Evolutionary conservation across 768 basidiomycete genomes (phyloP), one percentile per base, ranked within the genome.

Genomic region (Macrolepiota dolichaula): DNA sequence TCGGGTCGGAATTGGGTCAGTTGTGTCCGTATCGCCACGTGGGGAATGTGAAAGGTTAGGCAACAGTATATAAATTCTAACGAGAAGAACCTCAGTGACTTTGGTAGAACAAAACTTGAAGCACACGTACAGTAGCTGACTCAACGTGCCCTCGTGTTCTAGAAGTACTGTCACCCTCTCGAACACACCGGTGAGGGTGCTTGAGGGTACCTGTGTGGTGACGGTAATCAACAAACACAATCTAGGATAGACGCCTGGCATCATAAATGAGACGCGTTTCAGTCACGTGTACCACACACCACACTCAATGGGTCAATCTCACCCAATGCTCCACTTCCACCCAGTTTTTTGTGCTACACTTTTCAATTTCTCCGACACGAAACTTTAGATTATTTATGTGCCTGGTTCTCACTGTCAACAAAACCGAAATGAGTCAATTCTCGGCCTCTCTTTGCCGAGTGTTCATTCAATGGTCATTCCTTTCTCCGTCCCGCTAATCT

Each of bases 201-300:
- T 50, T 13, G 5, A 22, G 22, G 49, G 49, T 25, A 22, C 13
- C 37, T 25, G 53, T 25, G 53, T n/a, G 25, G 36, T 46, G 40
- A 29, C 35, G 50, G 51, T 57, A 51, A 62, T 65, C 64, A 65
- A 65, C 64, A 64, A 67, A 64, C 63, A 61, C 61, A 50, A 51
- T 50, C 27, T 57, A 57, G 66, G 7, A 29, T 19, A 27, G 17
- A 12, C 24, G 4, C 22, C 25, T 32, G 29, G 35, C 17, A n/a
- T 19, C 57, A 47, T 9, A 19, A 24, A 35, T 12, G 27, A 17
- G 36, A 50, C 49, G 46, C 36, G 46, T 50, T 32, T 36, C 11
- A 29, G 47, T 50, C 55, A 57, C 55, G 55, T 57, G 29, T 15
- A 3, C 17, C 5, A 13, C 40, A 13, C 40, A 42, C 19, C 19